These are phyloP conservation scores for Saccharum hybrid DNA, from an alignment of 202 grass and related monocot genomes.

Conservation along the genomic window DNA sequence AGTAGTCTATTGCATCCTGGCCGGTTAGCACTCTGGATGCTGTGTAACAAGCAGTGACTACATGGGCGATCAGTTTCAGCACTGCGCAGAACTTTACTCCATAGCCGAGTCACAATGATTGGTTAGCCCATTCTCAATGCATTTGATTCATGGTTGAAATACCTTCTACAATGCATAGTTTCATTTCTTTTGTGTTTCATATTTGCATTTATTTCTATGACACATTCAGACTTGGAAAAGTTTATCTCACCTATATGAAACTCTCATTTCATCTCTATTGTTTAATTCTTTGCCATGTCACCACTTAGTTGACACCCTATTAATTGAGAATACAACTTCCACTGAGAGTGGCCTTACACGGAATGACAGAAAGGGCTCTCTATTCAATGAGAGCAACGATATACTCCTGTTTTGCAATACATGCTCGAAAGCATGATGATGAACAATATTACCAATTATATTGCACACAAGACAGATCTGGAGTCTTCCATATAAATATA, in stretches of 20 bases:
- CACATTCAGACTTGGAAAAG: too few relatives aligned
- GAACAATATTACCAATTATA: too few relatives aligned
- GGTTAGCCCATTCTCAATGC: neutral
- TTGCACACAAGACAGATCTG: neutral
- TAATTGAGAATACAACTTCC: too few relatives aligned
- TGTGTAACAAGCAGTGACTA: neutral
- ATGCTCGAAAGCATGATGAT: neutral
- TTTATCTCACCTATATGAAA: too few relatives aligned
- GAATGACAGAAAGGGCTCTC: too few relatives aligned
- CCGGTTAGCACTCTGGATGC: neutral
- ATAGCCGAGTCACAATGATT: neutral
- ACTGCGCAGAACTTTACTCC: constrained; percentile 2
- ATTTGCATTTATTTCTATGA: too few relatives aligned
- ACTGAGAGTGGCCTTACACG: neutral
- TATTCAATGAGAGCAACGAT: too few relatives aligned
- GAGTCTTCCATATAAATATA: neutral
- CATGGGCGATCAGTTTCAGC: neutral
- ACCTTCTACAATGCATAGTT: neutral
- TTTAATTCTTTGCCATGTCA: too few relatives aligned
- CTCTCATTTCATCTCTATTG: too few relatives aligned
- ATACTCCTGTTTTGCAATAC: too few relatives aligned
- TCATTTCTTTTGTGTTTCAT: neutral
- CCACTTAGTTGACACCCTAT: too few relatives aligned
- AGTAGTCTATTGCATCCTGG: neutral
- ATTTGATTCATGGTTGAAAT: neutral